Percentiles rank a stretch among this genome's conserved stretches.
These are phyloP conservation scores for Ogataea zsoltii DNA, from an alignment of 805 yeast species.

Conservation along the genomic window DNA sequence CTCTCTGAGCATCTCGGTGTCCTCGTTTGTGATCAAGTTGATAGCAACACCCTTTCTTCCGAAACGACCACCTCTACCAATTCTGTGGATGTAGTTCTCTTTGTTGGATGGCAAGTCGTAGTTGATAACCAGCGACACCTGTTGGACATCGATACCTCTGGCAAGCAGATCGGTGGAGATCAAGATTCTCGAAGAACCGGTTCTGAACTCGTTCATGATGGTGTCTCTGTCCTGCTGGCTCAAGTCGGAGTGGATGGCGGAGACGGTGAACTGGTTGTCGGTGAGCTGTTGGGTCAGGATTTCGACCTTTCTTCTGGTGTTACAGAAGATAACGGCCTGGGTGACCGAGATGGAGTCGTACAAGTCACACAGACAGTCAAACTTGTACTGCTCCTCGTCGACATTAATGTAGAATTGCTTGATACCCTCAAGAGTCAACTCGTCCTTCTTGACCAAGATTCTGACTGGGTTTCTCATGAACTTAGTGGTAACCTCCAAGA, in stretches of 20 bases:
- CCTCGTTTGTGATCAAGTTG: conserved; percentile 85
- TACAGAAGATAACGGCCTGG: conserved; percentile 97
- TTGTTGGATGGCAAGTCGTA: conserved; percentile 91
- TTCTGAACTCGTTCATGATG: conserved; percentile 94
- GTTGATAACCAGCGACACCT: conserved; percentile 92
- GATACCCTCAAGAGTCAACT: conserved; percentile 90
- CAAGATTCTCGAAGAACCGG: conserved; percentile 88
- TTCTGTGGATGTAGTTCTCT: conserved; percentile 96
- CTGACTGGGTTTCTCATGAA: conserved; percentile 93
- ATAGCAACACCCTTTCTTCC: conserved; percentile 99
- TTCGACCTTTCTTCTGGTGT: conserved; percentile 93
- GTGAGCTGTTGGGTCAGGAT: conserved; percentile 81
- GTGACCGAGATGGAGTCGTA: conserved; percentile 95
- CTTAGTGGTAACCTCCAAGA: conserved; percentile 85
- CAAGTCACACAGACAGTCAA: conserved; percentile 90
- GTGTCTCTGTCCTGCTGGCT: conserved; percentile 91
- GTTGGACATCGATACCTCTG: conserved; percentile 98
- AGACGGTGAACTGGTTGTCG: conserved; percentile 83
- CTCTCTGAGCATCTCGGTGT: conserved; percentile 71
- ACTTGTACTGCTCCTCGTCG: conserved; percentile 91
- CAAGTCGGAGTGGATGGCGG: conserved; percentile 97
- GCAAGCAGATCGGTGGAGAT: conserved; percentile 98
- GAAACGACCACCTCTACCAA: conserved; percentile 97
- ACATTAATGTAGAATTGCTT: conserved; percentile 89
- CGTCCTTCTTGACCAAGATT: conserved; percentile 92